Percentiles rank a stretch among this genome's conserved stretches.
These are phyloP conservation scores for Fusarium sp. DNA, from an alignment of 2,329 filamentous ascomycete species.

Conservation along the genomic window DNA sequence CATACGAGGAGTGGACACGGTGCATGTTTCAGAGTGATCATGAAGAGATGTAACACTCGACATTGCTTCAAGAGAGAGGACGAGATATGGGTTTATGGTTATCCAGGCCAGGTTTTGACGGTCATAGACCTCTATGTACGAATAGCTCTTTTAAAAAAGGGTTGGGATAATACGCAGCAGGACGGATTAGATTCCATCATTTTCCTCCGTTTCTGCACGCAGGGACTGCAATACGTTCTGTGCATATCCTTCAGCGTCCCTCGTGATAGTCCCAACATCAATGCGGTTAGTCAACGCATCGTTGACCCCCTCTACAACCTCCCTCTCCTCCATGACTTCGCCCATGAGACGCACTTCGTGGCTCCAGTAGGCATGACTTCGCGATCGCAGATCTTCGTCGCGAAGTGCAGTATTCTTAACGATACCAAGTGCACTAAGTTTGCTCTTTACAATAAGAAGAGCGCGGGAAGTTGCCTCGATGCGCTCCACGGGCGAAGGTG, in stretches of 20 bases:
- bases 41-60: constrained; percentile 9
- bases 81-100: constrained; percentile 32
- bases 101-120: constrained; percentile 30
- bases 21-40: constrained; percentile 23
- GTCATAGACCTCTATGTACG: constrained; percentile 47
- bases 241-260: constrained; percentile 74
- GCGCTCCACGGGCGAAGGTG: constrained; percentile 73
- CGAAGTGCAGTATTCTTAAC: constrained; percentile 83
- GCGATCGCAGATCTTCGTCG: constrained; percentile 76
- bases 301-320: constrained; percentile 79
- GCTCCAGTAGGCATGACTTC: constrained; percentile 81
- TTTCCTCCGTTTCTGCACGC: constrained; percentile 41
- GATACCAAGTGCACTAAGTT: constrained; percentile 79
- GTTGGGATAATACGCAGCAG: constrained; percentile 42
- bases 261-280: constrained; percentile 70
- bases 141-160: constrained; percentile 45
- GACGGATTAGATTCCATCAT: constrained; percentile 31
- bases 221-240: constrained; percentile 57
- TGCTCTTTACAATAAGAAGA: constrained; percentile 72
- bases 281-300: constrained; percentile 74
- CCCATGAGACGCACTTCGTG: constrained; percentile 80
- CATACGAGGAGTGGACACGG: constrained; percentile 17
- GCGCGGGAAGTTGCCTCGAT: constrained; percentile 70
- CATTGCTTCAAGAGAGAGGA: constrained; percentile 33
- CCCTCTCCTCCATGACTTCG: constrained; percentile 82